Evolutionary conservation across 352 stramenopile genomes (phyloP), one percentile per base, ranked within the genome.

Genomic region (Phytophthora foliorum): DNA sequence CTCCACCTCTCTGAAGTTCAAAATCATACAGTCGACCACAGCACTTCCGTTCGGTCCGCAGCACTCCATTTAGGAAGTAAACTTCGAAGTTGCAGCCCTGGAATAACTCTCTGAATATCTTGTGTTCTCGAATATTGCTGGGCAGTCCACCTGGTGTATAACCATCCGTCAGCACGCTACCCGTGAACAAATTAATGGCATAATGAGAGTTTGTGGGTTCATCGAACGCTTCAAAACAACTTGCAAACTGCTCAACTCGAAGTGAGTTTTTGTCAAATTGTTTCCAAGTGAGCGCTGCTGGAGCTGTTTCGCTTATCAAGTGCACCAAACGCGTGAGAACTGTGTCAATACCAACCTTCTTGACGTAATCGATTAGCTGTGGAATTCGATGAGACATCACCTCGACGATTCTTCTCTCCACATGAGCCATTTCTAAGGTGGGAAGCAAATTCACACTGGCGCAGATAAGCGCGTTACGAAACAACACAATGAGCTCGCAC

Each of bases 61-160:
- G 80, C n/a, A 81, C 62, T 9, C 68, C 69, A 45, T 72, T 71
- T 1, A 24, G 24, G 27, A 50, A 66, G 7, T 63, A 69, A 2
- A 89, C 80, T 65, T 90, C 77, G 42, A 90, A 90, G 24, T 92
- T 80, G 31, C 68, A 57, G 0, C 56, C 41, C 4, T 72, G 64
- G 64, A 92, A 92, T 2, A 90, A 32, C 13, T 50, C 39, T 11
- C 44, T 21, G 42, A 86, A 90, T 14, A 42, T 44, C 17, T 67
- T 6, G 16, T 79, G 51, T 0, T 57, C 1, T 9, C 78, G 78
- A 55, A 92, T 87, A 0, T 51, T 27, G 0, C 13, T 5, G 14
- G 82, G 77, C 2, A 92, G 55, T 2, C 78, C 74, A 22, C 72
- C 72, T n/a, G 78, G 74, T 17, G 73, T 53, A 24, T 70, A 67